A percentile compares a stretch with the other conserved stretches of the same genome.
Conservation (phyloP, 2,329 filamentous ascomycete species). For the Fusarium sp. region DNA sequence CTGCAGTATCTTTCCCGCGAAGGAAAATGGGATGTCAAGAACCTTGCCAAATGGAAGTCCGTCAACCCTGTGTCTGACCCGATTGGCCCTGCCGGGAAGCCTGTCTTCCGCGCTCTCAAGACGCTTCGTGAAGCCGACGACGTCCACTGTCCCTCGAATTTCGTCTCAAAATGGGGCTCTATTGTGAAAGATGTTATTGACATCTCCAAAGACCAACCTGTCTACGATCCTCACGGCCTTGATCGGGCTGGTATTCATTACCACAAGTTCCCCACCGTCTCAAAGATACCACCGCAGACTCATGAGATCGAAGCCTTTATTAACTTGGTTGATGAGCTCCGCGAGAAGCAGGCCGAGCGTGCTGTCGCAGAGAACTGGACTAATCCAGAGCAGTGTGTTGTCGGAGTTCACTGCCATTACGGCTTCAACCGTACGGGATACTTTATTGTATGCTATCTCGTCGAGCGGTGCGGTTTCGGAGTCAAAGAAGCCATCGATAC, state of each 20-base stretch:
- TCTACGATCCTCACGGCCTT: constrained; percentile 82
- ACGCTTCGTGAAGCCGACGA: constrained; percentile 91
- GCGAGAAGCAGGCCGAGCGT: constrained; percentile 60
- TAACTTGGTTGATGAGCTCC: constrained; percentile 67
- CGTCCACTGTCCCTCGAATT: constrained; percentile 78
- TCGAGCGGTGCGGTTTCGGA: constrained; percentile 78
- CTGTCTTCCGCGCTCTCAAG: constrained; percentile 89
- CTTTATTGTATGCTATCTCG: constrained; percentile 89
- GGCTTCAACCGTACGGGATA: constrained; percentile 96
- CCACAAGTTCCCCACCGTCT: constrained; percentile 91
- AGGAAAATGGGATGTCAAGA: constrained; percentile 98
- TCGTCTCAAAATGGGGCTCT: constrained; percentile 74
- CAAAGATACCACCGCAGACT: constrained; percentile 81
- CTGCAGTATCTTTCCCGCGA: constrained; percentile 87
- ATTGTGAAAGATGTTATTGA: constrained; percentile 83
- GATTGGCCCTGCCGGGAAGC: constrained; percentile 66
- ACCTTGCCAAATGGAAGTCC: constrained; percentile 88
- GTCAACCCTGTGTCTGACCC: constrained; percentile 80
- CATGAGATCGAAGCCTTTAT: constrained; percentile 66
- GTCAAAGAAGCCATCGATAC: constrained; percentile 82
- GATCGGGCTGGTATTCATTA: constrained; percentile 75
- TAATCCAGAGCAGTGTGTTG: constrained; percentile 57
- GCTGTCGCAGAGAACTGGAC: constrained; percentile 54
- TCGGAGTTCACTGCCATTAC: constrained; percentile 95
- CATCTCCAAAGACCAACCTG: constrained; percentile 89